These are phyloP conservation scores for Cercophora scortea DNA, from an alignment of 495 filamentous ascomycete genomes.

Conservation along the genomic window DNA sequence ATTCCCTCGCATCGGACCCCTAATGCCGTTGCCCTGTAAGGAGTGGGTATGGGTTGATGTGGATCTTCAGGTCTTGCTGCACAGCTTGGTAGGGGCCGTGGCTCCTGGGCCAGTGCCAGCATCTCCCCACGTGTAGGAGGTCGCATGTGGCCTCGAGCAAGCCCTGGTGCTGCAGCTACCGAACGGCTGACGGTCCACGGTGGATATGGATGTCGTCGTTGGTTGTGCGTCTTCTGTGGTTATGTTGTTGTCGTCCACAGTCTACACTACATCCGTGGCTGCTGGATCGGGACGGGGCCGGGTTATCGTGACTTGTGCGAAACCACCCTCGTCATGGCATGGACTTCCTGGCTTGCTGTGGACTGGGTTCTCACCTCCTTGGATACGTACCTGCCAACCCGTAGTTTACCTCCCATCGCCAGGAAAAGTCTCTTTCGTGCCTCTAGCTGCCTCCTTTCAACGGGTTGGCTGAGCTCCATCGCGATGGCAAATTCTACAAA, in stretches of 20 bases:
- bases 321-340: too few relatives aligned
- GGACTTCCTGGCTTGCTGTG: too few relatives aligned
- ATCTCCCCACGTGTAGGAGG: conserved; percentile 2
- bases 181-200: conserved; percentile 9
- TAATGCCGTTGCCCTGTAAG: not conserved
- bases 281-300: too few relatives aligned
- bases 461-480: not conserved
- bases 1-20: too few relatives aligned
- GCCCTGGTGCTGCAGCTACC: conserved; percentile 11
- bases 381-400: conserved; percentile 6
- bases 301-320: too few relatives aligned
- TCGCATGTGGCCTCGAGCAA: conserved; percentile 2
- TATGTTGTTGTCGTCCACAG: too few relatives aligned
- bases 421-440: not conserved
- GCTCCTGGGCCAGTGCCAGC: not conserved
- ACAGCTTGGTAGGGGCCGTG: conserved; percentile 11
- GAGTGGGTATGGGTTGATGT: not conserved
- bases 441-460: conserved; percentile 6
- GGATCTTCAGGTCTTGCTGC: conserved; percentile 6
- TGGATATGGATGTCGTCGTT: not conserved
- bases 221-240: not conserved
- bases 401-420: not conserved
- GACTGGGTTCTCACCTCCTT: not conserved
- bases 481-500: conserved; percentile 25
- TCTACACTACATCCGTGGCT: too few relatives aligned